Evolutionary conservation across 225 moss, liverwort and hornwort genomes (phyloP).

Genomic region (Pseudisothecium myosuroides): DNA sequence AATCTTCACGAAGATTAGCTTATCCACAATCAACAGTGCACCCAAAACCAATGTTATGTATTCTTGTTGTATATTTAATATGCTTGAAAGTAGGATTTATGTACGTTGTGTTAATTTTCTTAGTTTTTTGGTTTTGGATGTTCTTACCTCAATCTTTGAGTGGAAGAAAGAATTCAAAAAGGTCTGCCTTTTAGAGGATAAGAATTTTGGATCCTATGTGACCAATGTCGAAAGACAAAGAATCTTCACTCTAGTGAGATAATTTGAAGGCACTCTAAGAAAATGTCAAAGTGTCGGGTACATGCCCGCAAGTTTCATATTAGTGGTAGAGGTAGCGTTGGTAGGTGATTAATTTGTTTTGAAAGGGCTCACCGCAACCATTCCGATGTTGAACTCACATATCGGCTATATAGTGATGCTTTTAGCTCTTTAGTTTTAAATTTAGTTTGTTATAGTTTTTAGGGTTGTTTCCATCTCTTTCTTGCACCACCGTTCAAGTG

Average conservation of each 20-base stretch:
- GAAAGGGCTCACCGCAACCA: accelerated
- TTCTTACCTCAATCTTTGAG: not conserved
- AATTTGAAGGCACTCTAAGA: accelerated
- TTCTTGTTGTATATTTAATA: not conserved
- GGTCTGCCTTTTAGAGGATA: not conserved
- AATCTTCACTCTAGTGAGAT: accelerated
- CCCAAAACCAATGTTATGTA: not conserved
- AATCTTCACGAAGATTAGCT: accelerated
- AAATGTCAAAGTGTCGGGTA: not conserved
- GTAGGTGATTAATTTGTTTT: not conserved
- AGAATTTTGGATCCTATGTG: not conserved
- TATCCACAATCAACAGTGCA: accelerated
- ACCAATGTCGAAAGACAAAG: not conserved
- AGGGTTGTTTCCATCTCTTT: accelerated
- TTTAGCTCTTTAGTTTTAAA: not conserved
- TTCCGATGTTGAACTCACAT: not conserved
- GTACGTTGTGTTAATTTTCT: not conserved
- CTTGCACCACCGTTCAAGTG: accelerated
- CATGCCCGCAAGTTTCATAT: accelerated
- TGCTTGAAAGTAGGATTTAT: not conserved
- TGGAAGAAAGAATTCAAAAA: not conserved
- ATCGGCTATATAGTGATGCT: accelerated
- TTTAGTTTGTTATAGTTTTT: not conserved
- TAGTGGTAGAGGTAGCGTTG: accelerated
- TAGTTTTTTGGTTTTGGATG: not conserved